A percentile compares a stretch with the other conserved stretches of the same genome.
Evolutionary conservation across 768 basidiomycete genomes (phyloP).

Genomic region (Xerocomellus chrysenteron): DNA sequence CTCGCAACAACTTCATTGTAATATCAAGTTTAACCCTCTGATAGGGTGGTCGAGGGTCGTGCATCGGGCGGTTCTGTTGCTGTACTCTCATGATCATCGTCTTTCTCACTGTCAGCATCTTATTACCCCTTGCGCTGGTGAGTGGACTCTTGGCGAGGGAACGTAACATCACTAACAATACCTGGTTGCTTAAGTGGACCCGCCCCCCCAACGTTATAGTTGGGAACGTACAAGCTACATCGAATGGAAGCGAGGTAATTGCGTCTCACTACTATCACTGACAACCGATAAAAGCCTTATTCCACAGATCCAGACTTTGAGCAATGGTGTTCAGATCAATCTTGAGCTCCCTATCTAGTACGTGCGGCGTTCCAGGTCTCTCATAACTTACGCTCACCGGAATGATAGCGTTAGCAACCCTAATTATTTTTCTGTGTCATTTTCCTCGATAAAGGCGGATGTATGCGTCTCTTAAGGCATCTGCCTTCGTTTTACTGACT

Average conservation of each 20-base stretch:
- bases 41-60: conserved; percentile 60
- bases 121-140: conserved; percentile 68
- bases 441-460: conserved; percentile 62
- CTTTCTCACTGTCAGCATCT: conserved; percentile 63
- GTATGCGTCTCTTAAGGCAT: conserved; percentile 34
- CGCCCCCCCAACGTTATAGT: conserved; percentile 69
- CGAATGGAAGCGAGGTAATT: conserved; percentile 47
- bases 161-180: not conserved
- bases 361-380: conserved; percentile 21
- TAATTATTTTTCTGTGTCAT: conserved; percentile 71
- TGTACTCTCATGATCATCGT: conserved; percentile 68
- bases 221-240: conserved; percentile 43
- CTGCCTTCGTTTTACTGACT: conserved; percentile 1
- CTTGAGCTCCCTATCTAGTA: conserved; percentile 68
- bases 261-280: not conserved
- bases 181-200: conserved; percentile 55
- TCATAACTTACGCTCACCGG: conserved; percentile 1
- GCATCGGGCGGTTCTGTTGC: conserved; percentile 69
- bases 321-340: conserved; percentile 53
- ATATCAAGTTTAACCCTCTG: not conserved
- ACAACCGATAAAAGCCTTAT: conserved; percentile 19
- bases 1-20: not conserved
- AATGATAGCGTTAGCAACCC: conserved; percentile 69
- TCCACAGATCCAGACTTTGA: conserved; percentile 37
- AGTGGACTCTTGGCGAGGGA: conserved; percentile 21